These are phyloP conservation scores for Allomyces arbusculus DNA, from an alignment of 192 early-diverging fungal species.

Conservation along the genomic window DNA sequence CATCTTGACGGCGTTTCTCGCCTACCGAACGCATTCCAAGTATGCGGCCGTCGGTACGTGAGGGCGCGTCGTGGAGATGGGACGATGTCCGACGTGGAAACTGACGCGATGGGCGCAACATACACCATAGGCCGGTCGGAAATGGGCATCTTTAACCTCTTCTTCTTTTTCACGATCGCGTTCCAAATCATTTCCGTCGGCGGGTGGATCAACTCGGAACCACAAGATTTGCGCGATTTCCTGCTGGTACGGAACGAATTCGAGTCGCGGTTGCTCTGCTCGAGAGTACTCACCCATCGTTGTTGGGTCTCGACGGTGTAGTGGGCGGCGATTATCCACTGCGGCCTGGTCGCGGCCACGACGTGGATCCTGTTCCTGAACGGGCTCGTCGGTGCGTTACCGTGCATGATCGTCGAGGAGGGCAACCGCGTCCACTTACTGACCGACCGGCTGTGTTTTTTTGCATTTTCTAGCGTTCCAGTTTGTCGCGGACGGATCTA, in stretches of 20 bases:
- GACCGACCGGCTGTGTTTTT: too few species aligned
- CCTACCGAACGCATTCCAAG: not conserved
- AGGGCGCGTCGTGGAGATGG: too few species aligned
- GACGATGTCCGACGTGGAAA: too few species aligned
- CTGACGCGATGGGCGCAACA: too few species aligned
- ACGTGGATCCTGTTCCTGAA: not conserved
- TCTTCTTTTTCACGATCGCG: not conserved
- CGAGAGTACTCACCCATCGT: too few species aligned
- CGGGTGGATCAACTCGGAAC: not conserved
- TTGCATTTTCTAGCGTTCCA: slow-evolving; percentile 6
- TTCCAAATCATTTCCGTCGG: not conserved
- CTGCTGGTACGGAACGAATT: too few species aligned
- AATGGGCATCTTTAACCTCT: not conserved
- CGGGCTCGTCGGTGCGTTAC: not conserved
- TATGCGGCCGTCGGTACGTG: not conserved
- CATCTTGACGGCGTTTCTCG: not conserved
- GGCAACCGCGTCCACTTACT: too few species aligned
- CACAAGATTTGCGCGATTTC: not conserved
- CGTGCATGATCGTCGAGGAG: too few species aligned
- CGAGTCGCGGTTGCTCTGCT: too few species aligned
- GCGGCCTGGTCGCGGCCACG: not conserved
- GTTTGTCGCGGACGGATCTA: slow-evolving; percentile 11
- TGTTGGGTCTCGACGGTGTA: not conserved
- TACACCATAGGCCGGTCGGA: not conserved
- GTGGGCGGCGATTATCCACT: not conserved